Conservation (phyloP, 495 filamentous ascomycete genomes). For the Talaromyces nanjingensis region DNA sequence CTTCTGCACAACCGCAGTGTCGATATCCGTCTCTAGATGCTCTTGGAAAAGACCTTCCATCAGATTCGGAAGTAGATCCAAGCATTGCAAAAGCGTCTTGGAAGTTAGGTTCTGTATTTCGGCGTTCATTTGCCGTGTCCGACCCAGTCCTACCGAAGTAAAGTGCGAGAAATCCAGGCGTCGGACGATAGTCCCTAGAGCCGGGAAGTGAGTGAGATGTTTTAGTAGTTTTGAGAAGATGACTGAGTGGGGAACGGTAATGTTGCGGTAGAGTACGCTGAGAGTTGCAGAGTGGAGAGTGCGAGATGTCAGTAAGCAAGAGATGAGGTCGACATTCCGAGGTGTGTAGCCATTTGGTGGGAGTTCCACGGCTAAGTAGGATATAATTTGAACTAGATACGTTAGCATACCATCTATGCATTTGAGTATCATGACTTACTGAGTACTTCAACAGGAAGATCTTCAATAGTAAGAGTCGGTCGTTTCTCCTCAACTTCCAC, state of each 20-base stretch:
- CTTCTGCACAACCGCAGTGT: slow-evolving; percentile 60
- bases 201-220: slow-evolving; percentile 60
- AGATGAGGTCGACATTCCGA: slow-evolving; percentile 76
- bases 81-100: slow-evolving; percentile 64
- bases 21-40: slow-evolving; percentile 74
- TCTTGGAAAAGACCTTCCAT: slow-evolving; percentile 80
- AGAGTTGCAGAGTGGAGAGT: slow-evolving; percentile 71
- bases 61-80: slow-evolving; percentile 69
- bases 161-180: slow-evolving; percentile 86
- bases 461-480: slow-evolving; percentile 47
- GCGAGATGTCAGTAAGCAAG: slow-evolving; percentile 68
- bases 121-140: slow-evolving; percentile 70
- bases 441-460: slow-evolving; percentile 61
- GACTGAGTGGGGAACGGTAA: slow-evolving; percentile 80
- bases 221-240: slow-evolving; percentile 81
- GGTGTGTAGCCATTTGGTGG: slow-evolving; percentile 71
- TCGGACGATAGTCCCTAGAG: slow-evolving; percentile 70
- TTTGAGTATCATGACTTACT: slow-evolving; percentile 43
- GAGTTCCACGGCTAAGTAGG: slow-evolving; percentile 64
- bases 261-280: slow-evolving; percentile 69
- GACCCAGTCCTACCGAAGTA: slow-evolving; percentile 74
- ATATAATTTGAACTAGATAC: slow-evolving; percentile 63
- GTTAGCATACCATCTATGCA: slow-evolving; percentile 10
- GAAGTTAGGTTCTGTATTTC: slow-evolving; percentile 78
- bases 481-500: neutral